Conservation (phyloP, 495 filamentous ascomycete genomes). For the Usnea hakonensis region DNA sequence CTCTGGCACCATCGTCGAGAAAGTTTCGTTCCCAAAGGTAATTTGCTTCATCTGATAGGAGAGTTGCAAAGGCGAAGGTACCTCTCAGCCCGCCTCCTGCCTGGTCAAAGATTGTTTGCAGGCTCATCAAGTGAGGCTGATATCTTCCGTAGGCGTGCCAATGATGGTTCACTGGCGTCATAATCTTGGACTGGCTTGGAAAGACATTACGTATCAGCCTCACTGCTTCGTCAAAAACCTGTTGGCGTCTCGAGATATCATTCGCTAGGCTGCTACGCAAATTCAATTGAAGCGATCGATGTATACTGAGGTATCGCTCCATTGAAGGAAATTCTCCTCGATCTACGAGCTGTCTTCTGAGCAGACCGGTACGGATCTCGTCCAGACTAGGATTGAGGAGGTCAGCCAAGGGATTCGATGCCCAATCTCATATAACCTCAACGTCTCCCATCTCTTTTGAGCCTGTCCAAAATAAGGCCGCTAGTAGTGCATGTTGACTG, state of each 20-base stretch:
- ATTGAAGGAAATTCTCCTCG: not conserved
- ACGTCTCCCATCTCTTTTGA: too few relatives aligned
- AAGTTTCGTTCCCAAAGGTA: not conserved
- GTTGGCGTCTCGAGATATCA: not conserved
- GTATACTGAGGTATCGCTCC: not conserved
- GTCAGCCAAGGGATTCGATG: not conserved
- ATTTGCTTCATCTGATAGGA: not conserved
- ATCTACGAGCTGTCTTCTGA: not conserved
- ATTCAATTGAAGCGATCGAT: not conserved
- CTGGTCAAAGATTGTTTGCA: not conserved
- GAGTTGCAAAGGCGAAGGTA: not conserved
- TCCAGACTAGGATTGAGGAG: not conserved
- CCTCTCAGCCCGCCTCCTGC: not conserved
- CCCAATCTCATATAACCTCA: not conserved
- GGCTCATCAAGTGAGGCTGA: not conserved
- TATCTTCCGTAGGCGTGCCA: not conserved
- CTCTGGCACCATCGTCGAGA: not conserved
- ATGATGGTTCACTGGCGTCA: not conserved
- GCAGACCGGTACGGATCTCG: not conserved
- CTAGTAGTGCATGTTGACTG: not conserved
- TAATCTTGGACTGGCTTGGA: not conserved
- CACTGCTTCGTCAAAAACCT: not conserved
- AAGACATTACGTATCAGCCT: not conserved
- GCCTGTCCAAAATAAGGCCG: not conserved
- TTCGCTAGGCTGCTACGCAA: not conserved